A percentile compares a stretch with the other conserved stretches of the same genome.
These are phyloP conservation scores for Taiozyma onychis DNA, from an alignment of 1,139 yeast species.

Conservation along the genomic window DNA sequence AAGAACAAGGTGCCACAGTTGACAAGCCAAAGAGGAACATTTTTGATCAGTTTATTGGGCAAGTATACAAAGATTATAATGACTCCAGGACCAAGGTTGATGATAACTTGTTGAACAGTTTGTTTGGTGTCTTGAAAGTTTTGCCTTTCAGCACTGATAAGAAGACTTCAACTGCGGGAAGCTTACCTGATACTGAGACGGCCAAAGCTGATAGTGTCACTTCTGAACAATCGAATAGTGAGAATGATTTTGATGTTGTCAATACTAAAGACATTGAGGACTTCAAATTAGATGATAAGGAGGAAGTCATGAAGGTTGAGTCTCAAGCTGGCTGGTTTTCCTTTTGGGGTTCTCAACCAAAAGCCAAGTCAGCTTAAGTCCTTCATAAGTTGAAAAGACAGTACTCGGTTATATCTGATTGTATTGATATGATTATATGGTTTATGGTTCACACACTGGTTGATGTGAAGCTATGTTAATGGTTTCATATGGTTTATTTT, in stretches of 20 bases:
- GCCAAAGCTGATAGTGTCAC: neutral
- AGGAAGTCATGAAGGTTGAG: neutral
- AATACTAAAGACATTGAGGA: conserved; percentile 32
- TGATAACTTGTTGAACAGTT: conserved; percentile 2
- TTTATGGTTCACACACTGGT: neutral
- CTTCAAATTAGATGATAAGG: conserved; percentile 22
- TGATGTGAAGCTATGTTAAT: conserved; percentile 4
- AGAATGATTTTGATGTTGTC: conserved; percentile 37
- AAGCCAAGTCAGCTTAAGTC: neutral
- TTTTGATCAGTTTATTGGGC: neutral
- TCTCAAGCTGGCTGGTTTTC: conserved; percentile 10
- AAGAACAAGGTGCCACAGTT: neutral
- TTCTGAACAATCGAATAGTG: conserved; percentile 9
- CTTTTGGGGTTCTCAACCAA: neutral
- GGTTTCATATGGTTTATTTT: neutral
- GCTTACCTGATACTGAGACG: neutral
- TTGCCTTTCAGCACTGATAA: neutral
- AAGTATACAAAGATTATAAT: neutral
- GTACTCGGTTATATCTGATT: neutral
- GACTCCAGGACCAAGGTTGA: neutral
- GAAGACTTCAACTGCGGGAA: neutral
- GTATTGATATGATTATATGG: neutral
- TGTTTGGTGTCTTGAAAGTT: conserved; percentile 1
- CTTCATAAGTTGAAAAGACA: neutral
- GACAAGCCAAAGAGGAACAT: neutral